phyloP scores from a whole-genome alignment of 2,329 filamentous ascomycete species.

The Pyrenophora teres region DNA sequence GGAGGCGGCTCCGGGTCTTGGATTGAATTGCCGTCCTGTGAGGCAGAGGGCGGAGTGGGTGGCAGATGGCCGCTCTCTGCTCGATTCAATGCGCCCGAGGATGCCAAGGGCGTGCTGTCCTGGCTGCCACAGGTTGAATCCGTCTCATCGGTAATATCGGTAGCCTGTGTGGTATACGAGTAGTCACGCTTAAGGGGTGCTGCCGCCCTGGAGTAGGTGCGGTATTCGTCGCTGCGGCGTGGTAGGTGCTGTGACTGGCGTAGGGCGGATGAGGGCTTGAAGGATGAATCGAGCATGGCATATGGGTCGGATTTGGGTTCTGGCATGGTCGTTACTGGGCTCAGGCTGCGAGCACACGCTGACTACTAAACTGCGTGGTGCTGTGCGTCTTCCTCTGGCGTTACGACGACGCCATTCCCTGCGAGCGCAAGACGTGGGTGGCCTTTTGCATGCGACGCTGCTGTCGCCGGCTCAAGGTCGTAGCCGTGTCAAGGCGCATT shows the following conservation, averaged over 20 bases:
- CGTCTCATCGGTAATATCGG: conserved; percentile 39
- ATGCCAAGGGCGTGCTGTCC: conserved; percentile 35
- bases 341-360: neutral
- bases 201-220: conserved; percentile 28
- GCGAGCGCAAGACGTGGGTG: conserved; percentile 11
- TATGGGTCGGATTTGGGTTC: conserved; percentile 31
- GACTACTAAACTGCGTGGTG: neutral
- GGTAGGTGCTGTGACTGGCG: conserved; percentile 35
- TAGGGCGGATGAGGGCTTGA: conserved; percentile 32
- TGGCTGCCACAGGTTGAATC: conserved; percentile 31
- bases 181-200: conserved; percentile 27
- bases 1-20: conserved; percentile 31
- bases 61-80: conserved; percentile 49
- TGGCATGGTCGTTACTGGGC: conserved; percentile 27
- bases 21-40: conserved; percentile 36
- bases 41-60: conserved; percentile 52
- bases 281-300: conserved; percentile 40
- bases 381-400: conserved; percentile 1
- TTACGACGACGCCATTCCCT: conserved; percentile 32
- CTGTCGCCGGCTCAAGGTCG: conserved; percentile 12
- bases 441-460: conserved; percentile 25
- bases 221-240: conserved; percentile 33
- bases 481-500: conserved; percentile 5
- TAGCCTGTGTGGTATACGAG: conserved; percentile 32
- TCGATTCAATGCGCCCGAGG: conserved; percentile 29